A percentile compares a stretch with the other conserved stretches of the same genome.
Evolutionary conservation across 2,329 filamentous ascomycete species (phyloP).

Genomic region (Fusarium sp.): DNA sequence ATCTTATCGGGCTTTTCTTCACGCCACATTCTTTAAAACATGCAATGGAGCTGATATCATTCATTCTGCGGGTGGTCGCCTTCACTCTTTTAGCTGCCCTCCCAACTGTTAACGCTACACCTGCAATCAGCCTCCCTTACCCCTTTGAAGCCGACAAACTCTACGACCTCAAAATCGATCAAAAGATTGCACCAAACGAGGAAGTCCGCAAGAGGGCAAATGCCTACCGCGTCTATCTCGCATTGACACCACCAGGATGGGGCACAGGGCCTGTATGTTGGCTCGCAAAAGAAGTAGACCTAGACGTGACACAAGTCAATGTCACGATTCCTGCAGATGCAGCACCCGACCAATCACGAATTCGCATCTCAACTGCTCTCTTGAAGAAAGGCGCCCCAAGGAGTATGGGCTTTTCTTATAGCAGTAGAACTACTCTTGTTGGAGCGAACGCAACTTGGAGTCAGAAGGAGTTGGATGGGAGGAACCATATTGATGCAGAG

Average conservation of each 20-base stretch:
- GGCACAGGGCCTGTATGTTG: slow-evolving; percentile 38
- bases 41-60: slow-evolving; percentile 24
- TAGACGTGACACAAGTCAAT: slow-evolving; percentile 37
- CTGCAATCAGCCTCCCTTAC: slow-evolving; percentile 33
- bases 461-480: slow-evolving; percentile 38
- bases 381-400: slow-evolving; percentile 18
- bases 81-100: slow-evolving; percentile 31
- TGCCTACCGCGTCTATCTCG: slow-evolving; percentile 41
- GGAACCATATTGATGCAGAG: slow-evolving; percentile 24
- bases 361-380: slow-evolving; percentile 30
- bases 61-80: slow-evolving; percentile 17
- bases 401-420: slow-evolving; percentile 39
- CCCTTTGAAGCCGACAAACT: slow-evolving; percentile 37
- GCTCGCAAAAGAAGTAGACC: slow-evolving; percentile 24
- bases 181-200: slow-evolving; percentile 20
- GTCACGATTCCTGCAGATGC: slow-evolving; percentile 42
- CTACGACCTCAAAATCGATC: slow-evolving; percentile 27
- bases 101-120: slow-evolving; percentile 7
- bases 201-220: slow-evolving; percentile 25
- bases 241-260: slow-evolving; percentile 38
- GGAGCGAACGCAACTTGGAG: slow-evolving; percentile 42
- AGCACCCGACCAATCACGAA: slow-evolving; percentile 31
- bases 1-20: neutral
- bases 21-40: neutral
- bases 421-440: slow-evolving; percentile 12